Percentiles rank a stretch among this genome's conserved stretches.
These are phyloP conservation scores for Cutaneotrichosporon sp. DNA, from an alignment of 1,284 basidiomycete genomes.

Conservation along the genomic window DNA sequence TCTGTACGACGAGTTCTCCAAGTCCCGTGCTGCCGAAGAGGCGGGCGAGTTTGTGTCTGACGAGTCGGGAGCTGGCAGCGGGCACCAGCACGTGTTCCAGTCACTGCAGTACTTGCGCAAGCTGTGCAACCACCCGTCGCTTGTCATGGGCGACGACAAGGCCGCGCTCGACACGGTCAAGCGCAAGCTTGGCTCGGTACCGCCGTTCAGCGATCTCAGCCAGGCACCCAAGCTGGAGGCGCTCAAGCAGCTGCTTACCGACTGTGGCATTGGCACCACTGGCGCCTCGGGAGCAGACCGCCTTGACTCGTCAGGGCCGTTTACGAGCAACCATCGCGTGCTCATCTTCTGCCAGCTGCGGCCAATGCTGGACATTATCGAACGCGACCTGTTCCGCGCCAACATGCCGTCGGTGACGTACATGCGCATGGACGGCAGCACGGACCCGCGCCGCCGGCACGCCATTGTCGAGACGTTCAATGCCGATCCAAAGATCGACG, in stretches of 20 bases:
- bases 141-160: constrained; percentile 69
- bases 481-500: constrained; percentile 94
- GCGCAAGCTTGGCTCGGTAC: constrained; percentile 51
- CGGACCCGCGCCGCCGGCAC: constrained; percentile 83
- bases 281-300: constrained; percentile 45
- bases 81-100: constrained; percentile 86
- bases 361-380: constrained; percentile 98
- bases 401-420: constrained; percentile 95
- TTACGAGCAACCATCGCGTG: constrained; percentile 64
- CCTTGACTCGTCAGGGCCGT: constrained; percentile 62
- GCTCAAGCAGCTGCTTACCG: constrained; percentile 81
- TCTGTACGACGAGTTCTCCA: constrained; percentile 87
- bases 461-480: constrained; percentile 98
- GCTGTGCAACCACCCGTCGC: constrained; percentile 92
- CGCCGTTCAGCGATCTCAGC: constrained; percentile 65
- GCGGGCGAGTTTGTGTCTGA: constrained; percentile 59
- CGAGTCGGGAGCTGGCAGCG: constrained; percentile 49
- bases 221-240: constrained; percentile 94
- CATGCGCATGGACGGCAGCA: constrained; percentile 92
- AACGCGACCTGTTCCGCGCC: constrained; percentile 81
- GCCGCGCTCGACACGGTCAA: constrained; percentile 62
- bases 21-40: constrained; percentile 65
- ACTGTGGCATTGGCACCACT: constrained; percentile 80
- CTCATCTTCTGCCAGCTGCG: constrained; percentile 99
- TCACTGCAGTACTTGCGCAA: constrained; percentile 95